Base-by-base conservation (phyloP, 164 flowering plant species). In the Warburgia ugandensis region DNA sequence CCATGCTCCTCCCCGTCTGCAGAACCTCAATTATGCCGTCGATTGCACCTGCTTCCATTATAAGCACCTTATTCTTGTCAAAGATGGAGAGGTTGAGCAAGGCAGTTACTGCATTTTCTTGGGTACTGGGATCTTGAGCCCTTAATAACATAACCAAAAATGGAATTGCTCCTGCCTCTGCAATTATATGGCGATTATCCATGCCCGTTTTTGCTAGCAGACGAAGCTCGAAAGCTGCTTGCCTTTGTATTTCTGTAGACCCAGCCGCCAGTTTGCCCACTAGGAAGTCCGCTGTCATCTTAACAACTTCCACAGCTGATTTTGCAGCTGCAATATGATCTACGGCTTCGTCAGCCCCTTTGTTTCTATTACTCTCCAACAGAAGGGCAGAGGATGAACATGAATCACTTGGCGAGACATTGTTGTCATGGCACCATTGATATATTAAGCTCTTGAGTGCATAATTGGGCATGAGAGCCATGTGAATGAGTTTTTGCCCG, bases 131-230 rank as follows among this genome's bases (percentile, higher is more conserved):
- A 42, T 86, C 89, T 25, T 55, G 43, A 1, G 90, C 66, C 17
- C 52, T 48, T 13, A 89, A 66, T n/a, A 86, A 56, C 20, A 66
- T 69, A 5, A 78, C 81, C 29, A 89, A 67, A 50, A 80, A 75
- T 1, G 90, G 90, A 29, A 89, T 84, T 2, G 90, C 91, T 11
- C 97, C 95, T 8, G 80, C 83, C 66, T 82, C 86, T 0, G 91
- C 78, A 2, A 86, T 84, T 14, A 77, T 58, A 28, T 73, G 72
- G 12, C 94, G 70, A 29, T 84, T 81, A 47, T 78, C 83, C 80
- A 67, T 78, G 29, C 84, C 79, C 0, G 77, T 71, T 69, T 82
- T 84, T 1, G 95, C 82, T 0, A 89, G 79, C 33, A 78, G 45
- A 5, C 88, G 73, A 17, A 84, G 64, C 71, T 82, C 88, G 41